A percentile compares a stretch with the other conserved stretches of the same genome.
Conservation (phyloP, 208 protist species). For the Sergeia podlipaevii region DNA sequence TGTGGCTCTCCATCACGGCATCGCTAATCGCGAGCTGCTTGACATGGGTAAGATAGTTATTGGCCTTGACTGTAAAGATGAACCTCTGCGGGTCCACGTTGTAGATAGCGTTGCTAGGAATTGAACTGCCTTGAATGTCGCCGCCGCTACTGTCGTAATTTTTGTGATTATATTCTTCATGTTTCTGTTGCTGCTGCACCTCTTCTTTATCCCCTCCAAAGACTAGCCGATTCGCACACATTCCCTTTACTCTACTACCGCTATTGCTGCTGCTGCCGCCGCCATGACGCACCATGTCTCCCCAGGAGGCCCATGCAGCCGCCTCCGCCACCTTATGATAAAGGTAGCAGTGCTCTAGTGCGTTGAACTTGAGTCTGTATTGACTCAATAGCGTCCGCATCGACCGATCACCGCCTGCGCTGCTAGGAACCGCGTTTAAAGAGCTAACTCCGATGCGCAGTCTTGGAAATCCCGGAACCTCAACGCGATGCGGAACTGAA, state of each 20-base stretch:
- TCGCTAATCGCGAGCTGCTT: conserved; percentile 50
- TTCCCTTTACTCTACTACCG: not conserved
- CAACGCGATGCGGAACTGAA: conserved; percentile 17
- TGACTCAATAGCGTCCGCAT: conserved; percentile 50
- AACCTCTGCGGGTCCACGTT: conserved; percentile 19
- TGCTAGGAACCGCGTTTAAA: conserved; percentile 48
- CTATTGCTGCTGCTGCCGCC: not conserved
- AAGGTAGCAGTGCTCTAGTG: conserved; percentile 79
- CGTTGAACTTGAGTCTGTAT: conserved; percentile 64
- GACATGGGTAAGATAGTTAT: conserved; percentile 67
- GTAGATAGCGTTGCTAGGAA: not conserved
- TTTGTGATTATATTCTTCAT: not conserved
- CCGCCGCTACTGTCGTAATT: not conserved
- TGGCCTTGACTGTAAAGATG: conserved; percentile 72
- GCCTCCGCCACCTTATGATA: conserved; percentile 55
- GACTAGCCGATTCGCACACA: not conserved
- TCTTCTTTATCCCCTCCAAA: not conserved
- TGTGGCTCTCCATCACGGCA: conserved; percentile 29
- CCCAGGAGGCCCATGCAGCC: conserved; percentile 48
- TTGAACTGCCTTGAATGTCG: not conserved
- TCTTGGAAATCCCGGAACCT: conserved; percentile 19
- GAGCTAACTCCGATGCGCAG: conserved; percentile 81
- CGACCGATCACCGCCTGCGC: conserved; percentile 36
- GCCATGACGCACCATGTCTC: conserved; percentile 32
- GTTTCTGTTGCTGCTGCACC: not conserved